Evolutionary conservation across 805 yeast species (phyloP), one percentile per base, ranked within the genome.

Genomic region (Saturnispora saitoi): DNA sequence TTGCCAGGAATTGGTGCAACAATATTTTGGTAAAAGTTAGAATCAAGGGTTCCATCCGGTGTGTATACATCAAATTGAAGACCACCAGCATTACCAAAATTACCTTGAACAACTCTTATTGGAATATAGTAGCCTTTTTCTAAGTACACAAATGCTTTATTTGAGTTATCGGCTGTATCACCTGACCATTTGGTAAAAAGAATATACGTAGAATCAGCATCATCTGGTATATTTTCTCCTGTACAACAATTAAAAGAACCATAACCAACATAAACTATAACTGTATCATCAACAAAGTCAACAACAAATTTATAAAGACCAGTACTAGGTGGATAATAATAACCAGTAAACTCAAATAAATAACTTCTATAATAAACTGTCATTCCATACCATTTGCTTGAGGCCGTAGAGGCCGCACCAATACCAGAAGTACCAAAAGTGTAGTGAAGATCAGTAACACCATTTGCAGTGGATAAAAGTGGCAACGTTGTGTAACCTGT

Each of bases 221-320:
- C 48, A 9, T 30, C 32, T 12, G 46, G 44, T 12, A 28, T 12
- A 15, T 14, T 24, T 2, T 30, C 20, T 7, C 58, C 49, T 24
- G 54, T 49, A 55, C 71, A 63, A 55, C 76, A 71, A 28, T 59
- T 60, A 26, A 69, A 61, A 17, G 64, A 64, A 45, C 55, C 58
- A 10, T 61, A 61, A 42, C 68, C 68, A 44, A 63, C 50, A 41
- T 54, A 58, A 36, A 69, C 64, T 52, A 60, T 60, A 20, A 56
- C 64, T 17, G 56, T 51, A 51, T 67, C 70, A 57, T 66, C 71
- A 19, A 59, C 58, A 11, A 38, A 32, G 7, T 36, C 24, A 15
- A 64, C 45, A 12, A 40, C 30, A 38, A 67, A 55, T 0, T 51
- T 44, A 43, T 62, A 67, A 11, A 54, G 46, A 50, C 71, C 71